Evolutionary conservation across 2,329 filamentous ascomycete species (phyloP), one percentile per base, ranked within the genome.

Genomic region (Fusarium redolens): DNA sequence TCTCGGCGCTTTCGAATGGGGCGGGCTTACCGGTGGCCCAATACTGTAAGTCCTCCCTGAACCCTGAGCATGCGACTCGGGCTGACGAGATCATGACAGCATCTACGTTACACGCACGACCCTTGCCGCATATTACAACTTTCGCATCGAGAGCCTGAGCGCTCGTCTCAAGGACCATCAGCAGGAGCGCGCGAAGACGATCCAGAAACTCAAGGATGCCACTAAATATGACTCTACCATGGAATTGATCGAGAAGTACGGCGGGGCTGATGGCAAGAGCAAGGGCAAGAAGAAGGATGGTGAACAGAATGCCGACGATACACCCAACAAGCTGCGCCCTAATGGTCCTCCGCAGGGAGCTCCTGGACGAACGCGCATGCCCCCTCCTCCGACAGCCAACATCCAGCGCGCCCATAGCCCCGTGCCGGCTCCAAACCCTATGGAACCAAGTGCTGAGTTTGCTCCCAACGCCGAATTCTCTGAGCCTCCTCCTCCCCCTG

Each of bases 211-310:
- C 71, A 99, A 99, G 83, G 91, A 92, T 65, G 95, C 95, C 31
- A 99, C 96, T 38, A 97, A 93, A 81, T 99, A 98, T 84, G 94
- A 98, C 82, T 96, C 95, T 37, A 99, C 96, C 3, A 90, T 97
- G 78, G 91, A 98, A 80, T 84, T 99, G 67, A 89, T 99, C 15
- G 94, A 98, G 78, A 99, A 98, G 78, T 99, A 99, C 81, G 95
- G 95, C 40, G 93, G 90, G 14, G 85, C 86, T 25, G 90, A 91
- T 69, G 84, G 86, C 77, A 78, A 78, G 18, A 78, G 86, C 77
- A 78, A 78, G 15, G 78, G 76, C 17, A 79, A 72, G 68, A 82
- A 78, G 48, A 79, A 77, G 33, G 68, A 75, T 9, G 64, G 54
- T 20, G 71, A 67, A 12, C 59, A 66, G 22, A 63, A 61, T 33